Conservation (phyloP, 768 basidiomycete species). For the Zangia roseola region DNA sequence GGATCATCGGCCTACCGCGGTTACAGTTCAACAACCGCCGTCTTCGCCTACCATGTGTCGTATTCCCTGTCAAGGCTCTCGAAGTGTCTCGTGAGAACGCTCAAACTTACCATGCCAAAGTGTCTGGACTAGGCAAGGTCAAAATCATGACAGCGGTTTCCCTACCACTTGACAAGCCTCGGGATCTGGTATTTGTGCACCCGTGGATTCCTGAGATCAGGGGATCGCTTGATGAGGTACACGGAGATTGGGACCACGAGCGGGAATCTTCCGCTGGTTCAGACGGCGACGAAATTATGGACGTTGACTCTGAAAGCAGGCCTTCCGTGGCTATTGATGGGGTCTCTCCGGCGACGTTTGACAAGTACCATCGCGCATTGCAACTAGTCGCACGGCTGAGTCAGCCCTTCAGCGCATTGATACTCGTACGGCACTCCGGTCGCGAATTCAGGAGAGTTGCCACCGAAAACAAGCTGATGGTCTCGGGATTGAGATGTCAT, state of each 20-base stretch:
- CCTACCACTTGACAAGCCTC: not conserved
- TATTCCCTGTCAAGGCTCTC: constrained; percentile 1
- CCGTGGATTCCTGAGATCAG: constrained; percentile 11
- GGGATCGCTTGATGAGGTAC: not conserved
- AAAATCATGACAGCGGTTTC: not conserved
- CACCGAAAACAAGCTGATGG: not conserved
- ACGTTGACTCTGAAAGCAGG: not conserved
- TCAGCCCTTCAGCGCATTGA: constrained; percentile 1
- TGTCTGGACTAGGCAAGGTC: not conserved
- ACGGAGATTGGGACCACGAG: not conserved
- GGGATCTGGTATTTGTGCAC: constrained; percentile 3
- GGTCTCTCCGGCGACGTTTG: not conserved
- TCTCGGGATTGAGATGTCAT: constrained; percentile 24
- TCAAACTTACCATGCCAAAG: constrained; percentile 1
- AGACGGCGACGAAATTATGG: not conserved
- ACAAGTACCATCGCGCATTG: not conserved
- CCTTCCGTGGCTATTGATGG: not conserved
- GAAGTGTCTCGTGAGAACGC: not conserved
- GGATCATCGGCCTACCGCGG: not conserved
- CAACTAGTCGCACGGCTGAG: constrained; percentile 3
- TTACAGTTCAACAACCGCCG: constrained; percentile 1
- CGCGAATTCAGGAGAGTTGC: constrained; percentile 18
- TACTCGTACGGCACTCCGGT: constrained; percentile 28
- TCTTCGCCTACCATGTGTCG: constrained; percentile 5
- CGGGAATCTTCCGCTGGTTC: not conserved